Base-by-base conservation (phyloP, 1,139 yeast genomes). In the Sugiyamaella japonica region DNA sequence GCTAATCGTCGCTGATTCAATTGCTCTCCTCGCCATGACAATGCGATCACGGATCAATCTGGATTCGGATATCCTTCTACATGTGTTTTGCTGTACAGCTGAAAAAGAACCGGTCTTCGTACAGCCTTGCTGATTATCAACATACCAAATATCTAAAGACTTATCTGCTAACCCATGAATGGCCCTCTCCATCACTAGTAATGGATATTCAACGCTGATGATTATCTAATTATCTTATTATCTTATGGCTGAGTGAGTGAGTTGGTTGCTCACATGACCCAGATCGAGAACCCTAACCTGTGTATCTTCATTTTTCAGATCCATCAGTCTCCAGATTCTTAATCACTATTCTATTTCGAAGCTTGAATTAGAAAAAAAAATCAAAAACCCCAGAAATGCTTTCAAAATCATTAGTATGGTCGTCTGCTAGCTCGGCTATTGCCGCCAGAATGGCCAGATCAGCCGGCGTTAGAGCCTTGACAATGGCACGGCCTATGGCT, bases 321-420 rank as follows among this genome's bases (percentile, higher is more conserved):
- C 29, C 16, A 10, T 6, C 17, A 34, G 38, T 34, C 13, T 20
- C 6, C 25, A 20, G 25, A 20, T 20, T 20, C 25, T n/a, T 6
- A 20, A 3, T 20, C 25, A 20, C 25, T 3, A 20, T 20, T 20
- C 25, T 20, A 20, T 20, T 3, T 20, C 25, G 5, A 7, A 34
- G 16, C 16, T 34, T 34, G 15, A 34, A 4, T 29, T 12, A 10
- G n/a, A 29, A 29, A 29, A 29, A 12, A 29, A 29, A 12, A 29
- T 3, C 10, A 40, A 4, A 23, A 40, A 40, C n/a, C n/a, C n/a
- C n/a, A 20, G 36, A 23, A 36, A 45, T 45, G 49, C 36, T 45
- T n/a, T 36, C 42, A 36, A 48, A 25, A 48, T 39, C 51, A 10
- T 39, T 48, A 17, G 29, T 38, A 13, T 38, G 51, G 15, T 25